Evolutionary conservation across 352 stramenopile species (phyloP), one percentile per base, ranked within the genome.

Genomic region (Globisporangium irregulare): DNA sequence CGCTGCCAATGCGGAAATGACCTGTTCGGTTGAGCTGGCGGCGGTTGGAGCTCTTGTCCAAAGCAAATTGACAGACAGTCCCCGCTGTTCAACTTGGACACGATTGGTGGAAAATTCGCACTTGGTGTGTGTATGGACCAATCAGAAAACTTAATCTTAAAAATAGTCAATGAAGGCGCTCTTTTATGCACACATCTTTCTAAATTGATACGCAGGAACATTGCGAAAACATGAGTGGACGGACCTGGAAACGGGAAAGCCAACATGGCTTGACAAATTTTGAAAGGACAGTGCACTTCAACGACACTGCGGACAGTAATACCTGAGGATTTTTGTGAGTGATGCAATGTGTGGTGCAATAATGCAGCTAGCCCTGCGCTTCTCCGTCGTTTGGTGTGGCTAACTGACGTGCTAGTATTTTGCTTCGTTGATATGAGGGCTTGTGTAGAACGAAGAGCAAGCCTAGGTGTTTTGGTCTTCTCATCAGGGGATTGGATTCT

Each of bases 1-100:
- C 34, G 62, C 50, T 10, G 43, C 64, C n/a, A 64, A 69, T 59
- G 41, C 38, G 55, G 27, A 53, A 69, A 57, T 69, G 64, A 38
- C 14, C 15, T 27, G 32, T 6, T 15, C 25, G 25, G 15, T 59
- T 36, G 12, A 36, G 32, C 27, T 43, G 36, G 36, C 12, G 36
- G 36, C 36, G 36, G 12, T 43, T 43, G 54, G 25, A 41, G 32
- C 54, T n/a, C 12, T 24, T 48, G 2, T 48, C 41, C 3, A 20
- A n/a, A 48, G 29, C 29, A 32, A 32, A 32, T 5, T 48, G 41
- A n/a, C 14, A 48, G 36, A 43, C 36, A 43, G 10, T 6, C 41
- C 38, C 15, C 53, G 24, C 54, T 7, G 24, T 59, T 59, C 24
- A 59, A 59, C 25, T 43, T 59, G 25, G 18, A 22, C 14, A 10